Base-by-base conservation (phyloP, 768 basidiomycete species). In the Pisolithus sp. region DNA sequence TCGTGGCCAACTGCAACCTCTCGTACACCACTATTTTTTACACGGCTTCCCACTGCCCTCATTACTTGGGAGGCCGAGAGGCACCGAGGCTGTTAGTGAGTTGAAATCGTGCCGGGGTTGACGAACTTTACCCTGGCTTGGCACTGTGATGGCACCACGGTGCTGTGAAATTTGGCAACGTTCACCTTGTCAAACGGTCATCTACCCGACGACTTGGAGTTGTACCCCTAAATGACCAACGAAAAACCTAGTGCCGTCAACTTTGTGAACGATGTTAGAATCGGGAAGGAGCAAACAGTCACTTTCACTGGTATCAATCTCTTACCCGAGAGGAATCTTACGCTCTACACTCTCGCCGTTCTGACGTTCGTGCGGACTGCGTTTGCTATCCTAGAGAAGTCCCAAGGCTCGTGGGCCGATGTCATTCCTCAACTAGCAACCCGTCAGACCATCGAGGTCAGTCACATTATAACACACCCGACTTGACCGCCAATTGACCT, bases 331-430 rank as follows among this genome's bases (percentile, higher is more conserved):
- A 49, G 51, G 40, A 63, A 48, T 28, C 43, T 46, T 13, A 73
- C 80, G 13, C 69, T 80, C 2, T 78, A 78, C 52, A 79, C 79
- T 12, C 70, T 86, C 21, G 82, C 79, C 4, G 77, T 78, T 1
- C 63, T 85, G 43, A 84, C 85, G 57, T 83, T 80, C 47, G 76
- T 74, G 4, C 72, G 81, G 44, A 56, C 79, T 10, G 68, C 75
- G 21, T 73, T 83, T 21, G 45, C 47, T 13, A 46, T 43, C 17
- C 53, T 52, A 23, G n/a, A 20, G 20, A 47, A 28, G 2, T 44
- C 45, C 17, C 39, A 57, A 44, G 39, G 18, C 2, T n/a, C 40
- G 43, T 59, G 23, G 43, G n/a, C 54, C 23, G 65, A 63, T 48
- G 46, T 54, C 18, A 26, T 65, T 10, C 13, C 34, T 4, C 47